phyloP scores from a whole-genome alignment of 1,139 yeast species.

The Saccharomyces hybrid region DNA sequence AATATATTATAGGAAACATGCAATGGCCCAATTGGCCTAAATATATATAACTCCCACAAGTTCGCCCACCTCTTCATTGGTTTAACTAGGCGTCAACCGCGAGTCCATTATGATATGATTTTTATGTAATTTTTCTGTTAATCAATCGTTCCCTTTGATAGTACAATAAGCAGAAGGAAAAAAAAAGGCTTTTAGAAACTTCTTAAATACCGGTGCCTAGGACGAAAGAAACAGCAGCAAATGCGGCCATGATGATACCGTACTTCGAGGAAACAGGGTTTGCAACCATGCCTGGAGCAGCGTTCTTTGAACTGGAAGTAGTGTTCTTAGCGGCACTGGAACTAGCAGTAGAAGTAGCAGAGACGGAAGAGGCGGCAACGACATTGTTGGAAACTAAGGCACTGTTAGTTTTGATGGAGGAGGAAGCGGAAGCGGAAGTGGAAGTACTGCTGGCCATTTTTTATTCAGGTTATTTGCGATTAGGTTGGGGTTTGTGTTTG shows the following conservation, averaged over 20 bases:
- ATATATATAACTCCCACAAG: not conserved
- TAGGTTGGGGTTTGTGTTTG: not conserved
- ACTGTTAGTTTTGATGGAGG: conserved; percentile 14
- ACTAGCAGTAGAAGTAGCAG: conserved; percentile 9
- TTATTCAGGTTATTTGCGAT: not conserved
- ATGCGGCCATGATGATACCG: conserved; percentile 27
- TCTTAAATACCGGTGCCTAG: conserved; percentile 25
- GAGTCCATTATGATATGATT: not conserved
- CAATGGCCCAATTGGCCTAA: not conserved
- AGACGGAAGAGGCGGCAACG: conserved; percentile 25
- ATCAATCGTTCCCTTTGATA: not conserved
- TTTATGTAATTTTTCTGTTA: not conserved
- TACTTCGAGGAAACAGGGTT: conserved; percentile 31
- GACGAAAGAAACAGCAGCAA: conserved; percentile 28
- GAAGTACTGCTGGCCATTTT: conserved; percentile 1
- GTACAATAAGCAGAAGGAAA: not conserved
- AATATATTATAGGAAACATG: not conserved
- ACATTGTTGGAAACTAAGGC: conserved; percentile 20
- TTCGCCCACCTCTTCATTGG: not conserved
- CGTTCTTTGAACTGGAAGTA: conserved; percentile 15
- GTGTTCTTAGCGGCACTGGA: conserved; percentile 8
- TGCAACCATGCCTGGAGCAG: conserved; percentile 23
- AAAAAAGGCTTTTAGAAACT: not conserved
- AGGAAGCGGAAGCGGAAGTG: conserved; percentile 6
- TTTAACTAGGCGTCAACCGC: not conserved